Evolutionary conservation across 2,329 filamentous ascomycete species (phyloP), one percentile per base, ranked within the genome.

Genomic region (Cladobotryum protrusum): DNA sequence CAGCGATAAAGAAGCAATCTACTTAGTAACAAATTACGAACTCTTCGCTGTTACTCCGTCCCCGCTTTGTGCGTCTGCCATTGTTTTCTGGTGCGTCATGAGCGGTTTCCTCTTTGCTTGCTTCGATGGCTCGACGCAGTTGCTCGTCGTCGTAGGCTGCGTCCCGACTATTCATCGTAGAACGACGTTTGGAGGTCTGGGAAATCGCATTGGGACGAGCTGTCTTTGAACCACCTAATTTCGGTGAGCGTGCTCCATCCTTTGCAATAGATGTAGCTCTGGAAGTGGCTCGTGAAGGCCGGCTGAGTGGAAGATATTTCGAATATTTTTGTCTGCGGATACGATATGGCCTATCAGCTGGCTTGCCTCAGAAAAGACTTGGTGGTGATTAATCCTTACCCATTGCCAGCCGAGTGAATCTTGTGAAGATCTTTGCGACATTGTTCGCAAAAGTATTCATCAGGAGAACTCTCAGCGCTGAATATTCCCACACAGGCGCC

Each of bases 381-480:
- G 29, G 18, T 5, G 9, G 34, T 15, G 37, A 40, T 8, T 29
- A 9, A 7, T 29, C 24, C 24, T 19, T 78, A 97, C 93, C 91
- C 91, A 75, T 91, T 93, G 60, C 78, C 77, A 57, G 89, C 87
- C 48, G 78, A 82, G 61, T 83, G 85, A 56, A 96, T 85, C 64
- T 84, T 89, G 75, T 99, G 93, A 47, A 95, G 78, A 65, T 96
- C 90, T 65, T 90, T 90, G 57, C 87, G 85, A 71, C 93, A 99
- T 67, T 89, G 81, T 72, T 99, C 93, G 71, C 93, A 99, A 65
- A 93, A 99, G 73, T 99, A 99, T 68, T 97, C 91, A 48, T 97
- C 92, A 9, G 93, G 93, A 57, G 89, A 92, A 66, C 87, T 85
- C 59, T 88, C 86, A 69, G 96, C 92, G 59, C 93, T 93, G 73